phyloP scores from a whole-genome alignment of 2,329 filamentous ascomycete species.

The Paramyrothecium sp. region DNA sequence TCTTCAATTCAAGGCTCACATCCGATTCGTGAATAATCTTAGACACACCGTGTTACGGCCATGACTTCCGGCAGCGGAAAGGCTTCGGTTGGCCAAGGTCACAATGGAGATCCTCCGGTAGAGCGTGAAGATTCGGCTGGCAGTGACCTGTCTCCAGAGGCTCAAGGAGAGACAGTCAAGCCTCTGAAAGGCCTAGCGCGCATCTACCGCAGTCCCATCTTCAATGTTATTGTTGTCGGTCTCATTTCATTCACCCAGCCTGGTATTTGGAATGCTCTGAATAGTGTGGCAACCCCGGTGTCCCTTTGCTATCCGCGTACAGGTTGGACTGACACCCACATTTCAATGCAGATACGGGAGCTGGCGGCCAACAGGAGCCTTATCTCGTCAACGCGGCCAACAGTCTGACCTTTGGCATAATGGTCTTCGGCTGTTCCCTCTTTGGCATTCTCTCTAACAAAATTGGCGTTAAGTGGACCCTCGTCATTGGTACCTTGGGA shows the following conservation, averaged over 20 bases:
- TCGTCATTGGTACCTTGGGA: conserved; percentile 44
- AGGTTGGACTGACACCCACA: background rate
- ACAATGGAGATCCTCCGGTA: background rate
- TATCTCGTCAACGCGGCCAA: conserved; percentile 35
- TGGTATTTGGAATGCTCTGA: conserved; percentile 56
- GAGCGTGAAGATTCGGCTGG: background rate
- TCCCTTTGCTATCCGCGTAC: too few relatives aligned
- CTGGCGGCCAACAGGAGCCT: conserved; percentile 50
- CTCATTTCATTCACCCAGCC: conserved; percentile 51
- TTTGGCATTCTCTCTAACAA: conserved; percentile 45
- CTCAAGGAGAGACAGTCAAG: conserved; percentile 3
- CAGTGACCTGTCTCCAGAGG: background rate
- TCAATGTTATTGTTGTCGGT: conserved; percentile 52
- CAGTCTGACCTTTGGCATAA: conserved; percentile 32
- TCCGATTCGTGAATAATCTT: too few relatives aligned
- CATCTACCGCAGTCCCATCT: conserved; percentile 30
- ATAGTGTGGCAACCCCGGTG: too few relatives aligned
- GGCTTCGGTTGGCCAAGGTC: too few relatives aligned
- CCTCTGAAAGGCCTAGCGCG: conserved; percentile 18
- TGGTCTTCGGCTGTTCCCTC: conserved; percentile 41
- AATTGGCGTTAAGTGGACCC: conserved; percentile 44
- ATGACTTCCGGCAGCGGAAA: too few relatives aligned
- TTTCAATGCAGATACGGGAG: conserved; percentile 37
- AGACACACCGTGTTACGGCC: too few relatives aligned
- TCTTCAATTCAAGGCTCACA: too few relatives aligned